Percentiles rank a stretch among this genome's conserved stretches.
phyloP scores from a whole-genome alignment of 768 basidiomycete genomes.

The Hygrocybe punicea region DNA sequence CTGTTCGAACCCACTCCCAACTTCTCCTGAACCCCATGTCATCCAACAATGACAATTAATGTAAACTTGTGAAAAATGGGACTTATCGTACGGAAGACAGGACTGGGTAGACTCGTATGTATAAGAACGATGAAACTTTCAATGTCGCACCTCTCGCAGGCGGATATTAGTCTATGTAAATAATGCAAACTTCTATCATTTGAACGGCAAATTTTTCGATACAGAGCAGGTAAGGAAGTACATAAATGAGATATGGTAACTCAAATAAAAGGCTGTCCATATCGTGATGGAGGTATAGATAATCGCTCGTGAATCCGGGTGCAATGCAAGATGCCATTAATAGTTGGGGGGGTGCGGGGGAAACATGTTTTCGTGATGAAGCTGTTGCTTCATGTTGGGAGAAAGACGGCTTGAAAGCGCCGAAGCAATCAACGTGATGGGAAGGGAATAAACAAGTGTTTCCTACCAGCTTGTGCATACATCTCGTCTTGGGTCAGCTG shows the following conservation, averaged over 20 bases:
- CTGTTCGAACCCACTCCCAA: too few species aligned
- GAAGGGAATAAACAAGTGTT: not conserved
- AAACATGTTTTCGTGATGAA: not conserved
- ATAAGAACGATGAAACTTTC: too few species aligned
- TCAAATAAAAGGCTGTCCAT: not conserved
- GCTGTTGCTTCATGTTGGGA: slow-evolving; percentile 53
- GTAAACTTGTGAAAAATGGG: not conserved
- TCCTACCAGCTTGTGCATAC: slow-evolving; percentile 69
- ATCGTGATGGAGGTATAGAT: not conserved
- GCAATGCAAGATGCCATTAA: slow-evolving; percentile 4
- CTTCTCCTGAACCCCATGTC: not conserved
- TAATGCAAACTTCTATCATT: too few species aligned
- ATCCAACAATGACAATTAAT: slow-evolving; percentile 7
- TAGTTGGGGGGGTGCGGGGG: not conserved
- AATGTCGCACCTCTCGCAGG: too few species aligned
- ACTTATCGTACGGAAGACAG: not conserved
- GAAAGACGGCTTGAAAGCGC: slow-evolving; percentile 48
- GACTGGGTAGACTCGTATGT: not conserved
- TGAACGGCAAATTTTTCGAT: not conserved
- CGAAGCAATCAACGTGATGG: not conserved
- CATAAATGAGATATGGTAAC: not conserved
- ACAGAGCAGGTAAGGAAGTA: not conserved
- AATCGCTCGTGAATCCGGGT: not conserved
- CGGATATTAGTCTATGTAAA: too few species aligned
- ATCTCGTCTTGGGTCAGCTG: slow-evolving; percentile 58